phyloP scores from a whole-genome alignment of 768 basidiomycete species.

The Russula abietina region DNA sequence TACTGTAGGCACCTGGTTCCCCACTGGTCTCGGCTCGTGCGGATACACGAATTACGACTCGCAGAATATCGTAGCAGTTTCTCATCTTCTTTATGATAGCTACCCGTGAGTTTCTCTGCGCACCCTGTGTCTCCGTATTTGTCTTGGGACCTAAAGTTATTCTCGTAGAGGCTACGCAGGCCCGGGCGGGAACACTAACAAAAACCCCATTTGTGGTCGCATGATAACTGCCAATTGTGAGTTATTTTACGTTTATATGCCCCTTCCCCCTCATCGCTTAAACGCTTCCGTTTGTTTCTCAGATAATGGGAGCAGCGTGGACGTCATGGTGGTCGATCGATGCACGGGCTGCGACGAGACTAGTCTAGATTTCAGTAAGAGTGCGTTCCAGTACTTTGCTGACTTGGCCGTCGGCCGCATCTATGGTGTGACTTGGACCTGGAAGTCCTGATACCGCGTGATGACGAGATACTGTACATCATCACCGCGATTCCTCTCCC shows the following conservation, averaged over 20 bases:
- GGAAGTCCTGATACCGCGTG: slow-evolving; percentile 29
- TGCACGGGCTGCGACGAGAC: slow-evolving; percentile 48
- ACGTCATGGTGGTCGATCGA: slow-evolving; percentile 52
- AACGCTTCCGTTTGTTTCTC: slow-evolving; percentile 1
- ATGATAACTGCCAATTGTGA: slow-evolving; percentile 44
- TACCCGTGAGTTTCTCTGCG: no score
- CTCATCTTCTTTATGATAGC: no score
- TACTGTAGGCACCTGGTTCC: no score
- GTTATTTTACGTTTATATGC: slow-evolving; percentile 24
- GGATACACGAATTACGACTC: no score
- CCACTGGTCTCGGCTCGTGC: no score
- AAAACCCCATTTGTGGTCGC: slow-evolving; percentile 64
- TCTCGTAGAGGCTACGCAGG: slow-evolving; percentile 44
- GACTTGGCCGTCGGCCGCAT: slow-evolving; percentile 45
- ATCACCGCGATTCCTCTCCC: not conserved
- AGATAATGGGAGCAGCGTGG: slow-evolving; percentile 49
- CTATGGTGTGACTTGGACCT: slow-evolving; percentile 44
- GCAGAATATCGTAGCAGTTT: no score
- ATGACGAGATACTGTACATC: not conserved
- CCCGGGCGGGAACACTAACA: slow-evolving; percentile 64
- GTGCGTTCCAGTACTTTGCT: slow-evolving; percentile 50
- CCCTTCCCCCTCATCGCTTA: slow-evolving; percentile 16
- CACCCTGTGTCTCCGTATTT: no score
- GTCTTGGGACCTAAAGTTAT: not conserved
- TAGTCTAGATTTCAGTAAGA: slow-evolving; percentile 59